phyloP scores from a whole-genome alignment of 129 eudicot species.

The Flaveria ramosissima region DNA sequence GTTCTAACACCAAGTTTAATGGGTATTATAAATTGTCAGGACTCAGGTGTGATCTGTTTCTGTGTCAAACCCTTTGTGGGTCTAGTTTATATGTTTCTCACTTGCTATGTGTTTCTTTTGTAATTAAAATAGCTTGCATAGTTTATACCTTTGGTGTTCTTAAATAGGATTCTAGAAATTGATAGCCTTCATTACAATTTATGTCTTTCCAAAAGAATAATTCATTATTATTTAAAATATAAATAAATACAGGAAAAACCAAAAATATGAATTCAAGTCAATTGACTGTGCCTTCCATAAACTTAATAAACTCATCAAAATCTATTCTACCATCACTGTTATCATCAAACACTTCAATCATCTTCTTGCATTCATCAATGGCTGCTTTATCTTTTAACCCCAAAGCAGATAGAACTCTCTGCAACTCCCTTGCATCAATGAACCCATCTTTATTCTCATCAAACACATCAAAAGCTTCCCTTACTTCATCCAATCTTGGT shows the following conservation, averaged over 20 bases:
- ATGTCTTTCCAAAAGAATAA: slow-evolving; percentile 13
- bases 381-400: slow-evolving; percentile 48
- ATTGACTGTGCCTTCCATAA: slow-evolving; percentile 49
- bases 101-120: not conserved
- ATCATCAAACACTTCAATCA: slow-evolving; percentile 61
- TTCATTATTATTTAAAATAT: slow-evolving; percentile 2
- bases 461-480: slow-evolving; percentile 67
- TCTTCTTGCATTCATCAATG: slow-evolving; percentile 55
- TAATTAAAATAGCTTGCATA: not conserved
- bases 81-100: not conserved
- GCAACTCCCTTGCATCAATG: slow-evolving; percentile 64
- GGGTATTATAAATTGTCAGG: not conserved
- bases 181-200: slow-evolving; percentile 8
- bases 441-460: slow-evolving; percentile 69
- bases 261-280: slow-evolving; percentile 17
- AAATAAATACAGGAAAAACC: not conserved
- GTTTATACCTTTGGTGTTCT: not conserved
- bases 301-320: slow-evolving; percentile 53
- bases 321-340: slow-evolving; percentile 52
- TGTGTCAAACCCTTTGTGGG: not conserved
- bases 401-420: slow-evolving; percentile 53
- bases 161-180: not conserved
- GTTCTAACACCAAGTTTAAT: slow-evolving; percentile 1
- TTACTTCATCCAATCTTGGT: slow-evolving; percentile 56
- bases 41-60: not conserved